Conservation (phyloP, 768 basidiomycete species). For the Paxillus involutus region DNA sequence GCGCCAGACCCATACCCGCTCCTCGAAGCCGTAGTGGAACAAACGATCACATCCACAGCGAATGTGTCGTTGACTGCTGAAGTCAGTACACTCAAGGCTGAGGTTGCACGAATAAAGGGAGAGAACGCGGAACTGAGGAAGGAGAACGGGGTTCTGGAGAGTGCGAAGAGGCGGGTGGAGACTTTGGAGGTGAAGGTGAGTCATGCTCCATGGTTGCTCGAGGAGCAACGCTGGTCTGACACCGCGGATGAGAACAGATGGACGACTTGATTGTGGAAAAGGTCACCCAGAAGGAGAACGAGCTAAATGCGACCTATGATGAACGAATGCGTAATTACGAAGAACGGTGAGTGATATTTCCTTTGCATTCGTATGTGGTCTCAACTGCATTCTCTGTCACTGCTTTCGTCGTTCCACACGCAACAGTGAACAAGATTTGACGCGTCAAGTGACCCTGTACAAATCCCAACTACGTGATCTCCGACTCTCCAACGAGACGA, state of each 20-base stretch:
- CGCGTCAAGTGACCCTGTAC: constrained; percentile 85
- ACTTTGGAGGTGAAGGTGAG: constrained; percentile 81
- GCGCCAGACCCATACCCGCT: constrained; percentile 97
- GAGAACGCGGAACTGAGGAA: constrained; percentile 83
- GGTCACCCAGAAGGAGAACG: constrained; percentile 91
- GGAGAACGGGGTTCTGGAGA: constrained; percentile 65
- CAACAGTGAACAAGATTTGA: constrained; percentile 85
- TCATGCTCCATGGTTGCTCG: background rate
- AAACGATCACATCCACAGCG: constrained; percentile 73
- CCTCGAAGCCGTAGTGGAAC: constrained; percentile 93
- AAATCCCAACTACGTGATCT: constrained; percentile 90
- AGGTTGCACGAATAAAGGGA: constrained; percentile 68
- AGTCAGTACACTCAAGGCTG: constrained; percentile 70
- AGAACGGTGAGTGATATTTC: constrained; percentile 63
- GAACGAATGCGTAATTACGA: constrained; percentile 95
- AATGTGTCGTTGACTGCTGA: constrained; percentile 49
- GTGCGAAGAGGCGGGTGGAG: constrained; percentile 73
- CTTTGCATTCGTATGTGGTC: background rate
- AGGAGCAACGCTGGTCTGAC: constrained; percentile 1
- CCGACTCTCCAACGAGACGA: constrained; percentile 87
- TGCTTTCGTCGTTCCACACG: background rate
- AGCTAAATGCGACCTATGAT: constrained; percentile 95
- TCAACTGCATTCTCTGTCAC: background rate
- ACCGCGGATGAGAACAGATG: constrained; percentile 61
- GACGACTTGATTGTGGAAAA: constrained; percentile 89